Percentiles rank a stretch among this genome's conserved stretches.
phyloP scores from a whole-genome alignment of 2,329 filamentous ascomycete species.

The Aspergillus candidus region DNA sequence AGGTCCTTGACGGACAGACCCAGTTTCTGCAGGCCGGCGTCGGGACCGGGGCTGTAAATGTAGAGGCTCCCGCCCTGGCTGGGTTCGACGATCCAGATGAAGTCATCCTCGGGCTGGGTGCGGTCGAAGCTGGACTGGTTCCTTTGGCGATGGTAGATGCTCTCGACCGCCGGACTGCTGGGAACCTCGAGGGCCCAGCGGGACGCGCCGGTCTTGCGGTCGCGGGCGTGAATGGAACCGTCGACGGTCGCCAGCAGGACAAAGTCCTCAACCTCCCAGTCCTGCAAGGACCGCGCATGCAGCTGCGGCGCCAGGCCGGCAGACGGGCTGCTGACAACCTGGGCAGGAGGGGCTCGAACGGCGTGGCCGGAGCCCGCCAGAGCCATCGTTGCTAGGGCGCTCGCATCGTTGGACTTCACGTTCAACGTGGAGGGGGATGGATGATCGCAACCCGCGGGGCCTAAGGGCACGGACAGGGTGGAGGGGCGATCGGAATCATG shows the following conservation, averaged over 20 bases:
- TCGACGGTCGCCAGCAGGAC: conserved; percentile 99
- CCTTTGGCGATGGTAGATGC: conserved; percentile 63
- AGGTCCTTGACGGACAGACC: conserved; percentile 62
- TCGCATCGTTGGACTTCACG: conserved; percentile 60
- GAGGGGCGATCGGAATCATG: conserved; percentile 25
- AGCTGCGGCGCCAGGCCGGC: conserved; percentile 74
- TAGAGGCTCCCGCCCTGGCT: conserved; percentile 81
- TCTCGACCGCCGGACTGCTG: conserved; percentile 85
- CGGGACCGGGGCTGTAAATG: conserved; percentile 66
- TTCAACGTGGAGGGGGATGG: conserved; percentile 19
- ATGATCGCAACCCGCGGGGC: conserved; percentile 14
- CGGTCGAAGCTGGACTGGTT: conserved; percentile 59
- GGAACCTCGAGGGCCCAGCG: conserved; percentile 76
- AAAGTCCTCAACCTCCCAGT: conserved; percentile 99
- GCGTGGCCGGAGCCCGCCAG: conserved; percentile 66
- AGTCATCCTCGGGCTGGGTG: conserved; percentile 65
- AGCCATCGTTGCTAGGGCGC: conserved; percentile 97
- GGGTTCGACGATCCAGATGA: conserved; percentile 92
- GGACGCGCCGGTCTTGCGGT: conserved; percentile 75
- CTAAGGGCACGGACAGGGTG: conserved; percentile 24
- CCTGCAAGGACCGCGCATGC: conserved; percentile 92
- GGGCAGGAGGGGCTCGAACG: conserved; percentile 90
- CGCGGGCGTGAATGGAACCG: conserved; percentile 86
- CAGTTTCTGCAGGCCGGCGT: conserved; percentile 42
- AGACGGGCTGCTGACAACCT: conserved; percentile 53